Evolutionary conservation across 2,329 filamentous ascomycete genomes (phyloP), one percentile per base, ranked within the genome.

Genomic region (Fusarium newnesense): DNA sequence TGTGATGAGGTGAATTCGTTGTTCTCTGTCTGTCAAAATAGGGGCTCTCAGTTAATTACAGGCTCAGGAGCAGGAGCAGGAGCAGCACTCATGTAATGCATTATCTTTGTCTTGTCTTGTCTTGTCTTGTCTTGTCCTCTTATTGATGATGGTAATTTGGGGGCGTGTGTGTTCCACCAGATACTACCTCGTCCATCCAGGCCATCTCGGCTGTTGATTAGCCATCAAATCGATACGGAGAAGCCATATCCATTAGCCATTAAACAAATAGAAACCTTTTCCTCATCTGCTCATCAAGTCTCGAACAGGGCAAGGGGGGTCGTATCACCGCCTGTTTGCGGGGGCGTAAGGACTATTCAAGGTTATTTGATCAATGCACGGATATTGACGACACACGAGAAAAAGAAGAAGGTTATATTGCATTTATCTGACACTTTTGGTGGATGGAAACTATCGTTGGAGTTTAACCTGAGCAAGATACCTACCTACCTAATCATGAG

Each of bases 301-400:
- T 40, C 21, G 39, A 68, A 50, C 42, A 62, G 54, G 50, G 30
- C 32, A n/a, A 52, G 26, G 54, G 39, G 42, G 61, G 49, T 43
- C 44, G 58, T 40, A 65, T 52, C 66, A 65, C 59, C 34, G 39
- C 32, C 24, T 44, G 19, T 46, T 69, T 64, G 59, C 59, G 59
- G 67, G 67, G 57, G 39, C 50, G 49, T 67, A 54, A 68, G 36
- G 49, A 50, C 40, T 67, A 50, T 60, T 67, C 62, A 60, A 67
- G 49, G 63, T 62, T 64, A 58, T 63, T 69, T 54, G 43, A 70
- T 70, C 52, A 70, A 70, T 70, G 67, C 60, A 70, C 60, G 66
- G 66, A 65, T 70, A 60, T 64, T 64, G 57, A 42, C 54, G 40
- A 58, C 40, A 58, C 26, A 47, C 11, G 39, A 40, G 9, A 18